Base-by-base conservation (phyloP, 805 yeast genomes). In the Brettanomyces anomalus region DNA sequence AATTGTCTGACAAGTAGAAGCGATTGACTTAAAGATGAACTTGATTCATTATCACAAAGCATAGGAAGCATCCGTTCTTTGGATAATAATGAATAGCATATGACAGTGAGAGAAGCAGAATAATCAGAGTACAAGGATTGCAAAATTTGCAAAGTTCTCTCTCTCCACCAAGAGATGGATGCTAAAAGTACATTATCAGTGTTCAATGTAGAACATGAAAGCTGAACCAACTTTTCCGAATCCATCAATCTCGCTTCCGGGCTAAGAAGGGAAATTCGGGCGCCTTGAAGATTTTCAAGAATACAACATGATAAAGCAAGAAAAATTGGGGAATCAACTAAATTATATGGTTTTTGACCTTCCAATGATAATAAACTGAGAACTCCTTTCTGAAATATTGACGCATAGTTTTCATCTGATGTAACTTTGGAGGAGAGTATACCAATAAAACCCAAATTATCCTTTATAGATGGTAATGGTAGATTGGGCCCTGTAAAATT, bases 401-500 rank as follows among this genome's bases (percentile, higher is more conserved):
- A 16, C 3, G 66, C 16, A 44, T 33, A 41, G 56, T 65, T 33
- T 57, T 37, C 33, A 43, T 39, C 37, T 40, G 37, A 6, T 36
- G 40, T 43, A 49, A 66, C 17, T 44, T 32, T 19, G 5, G n/a
- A 24, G 38, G 32, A 49, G 53, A 39, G n/a, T 63, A 54, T 31
- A 54, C 36, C 28, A 19, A 47, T 13, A 38, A 48, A 42, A 3
- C 41, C 42, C 1, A 43, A 30, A 31, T 48, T 43, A 19, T 52
- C 54, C 39, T 34, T 42, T 4, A 39, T 5, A 2, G 19, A 18
- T 6, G 59, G 61, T 18, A 66, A 50, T 4, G 71, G 70, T 2
- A 77, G 53, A 20, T 73, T 70, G 4, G 96, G 96, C 7, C 97
- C 97, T 0, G 95, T 85, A 60, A 72, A 85, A 58, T 89, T 89